Evolutionary conservation across 148 eudicot genomes (phyloP).

Genomic region (Bassia scoparia): DNA sequence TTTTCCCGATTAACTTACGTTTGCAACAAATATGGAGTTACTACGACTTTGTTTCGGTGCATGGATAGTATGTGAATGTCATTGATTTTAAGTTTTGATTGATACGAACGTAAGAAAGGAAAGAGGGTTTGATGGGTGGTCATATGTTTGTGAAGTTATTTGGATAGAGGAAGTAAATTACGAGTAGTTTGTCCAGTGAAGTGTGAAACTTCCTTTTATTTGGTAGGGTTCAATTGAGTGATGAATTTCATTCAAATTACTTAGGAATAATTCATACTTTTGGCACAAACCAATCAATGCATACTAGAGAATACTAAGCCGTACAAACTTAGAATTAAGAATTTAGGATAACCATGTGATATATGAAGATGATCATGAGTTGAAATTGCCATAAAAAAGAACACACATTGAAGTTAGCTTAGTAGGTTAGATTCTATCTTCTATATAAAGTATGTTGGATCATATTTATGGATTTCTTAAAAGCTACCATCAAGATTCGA

Average conservation of each 20-base stretch:
- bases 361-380: slow-evolving; percentile 8
- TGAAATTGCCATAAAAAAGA: slow-evolving; percentile 1
- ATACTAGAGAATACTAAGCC: background rate
- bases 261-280: background rate
- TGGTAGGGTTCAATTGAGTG: background rate
- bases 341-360: background rate
- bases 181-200: background rate
- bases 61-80: no score
- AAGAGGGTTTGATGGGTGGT: no score
- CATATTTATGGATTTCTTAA: background rate
- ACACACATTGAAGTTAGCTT: slow-evolving; percentile 1
- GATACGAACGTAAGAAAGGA: no score
- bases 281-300: slow-evolving; percentile 1
- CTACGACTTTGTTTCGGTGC: no score
- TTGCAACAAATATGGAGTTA: no score
- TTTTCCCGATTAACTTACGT: no score
- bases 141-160: no score
- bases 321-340: background rate
- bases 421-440: slow-evolving; percentile 12
- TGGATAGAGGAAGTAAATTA: no score
- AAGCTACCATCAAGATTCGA: background rate
- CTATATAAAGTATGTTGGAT: background rate
- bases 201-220: background rate
- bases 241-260: background rate
- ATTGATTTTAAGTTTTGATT: no score